phyloP scores from a whole-genome alignment of 345 rosid genomes.

The Heritiera fomes region DNA sequence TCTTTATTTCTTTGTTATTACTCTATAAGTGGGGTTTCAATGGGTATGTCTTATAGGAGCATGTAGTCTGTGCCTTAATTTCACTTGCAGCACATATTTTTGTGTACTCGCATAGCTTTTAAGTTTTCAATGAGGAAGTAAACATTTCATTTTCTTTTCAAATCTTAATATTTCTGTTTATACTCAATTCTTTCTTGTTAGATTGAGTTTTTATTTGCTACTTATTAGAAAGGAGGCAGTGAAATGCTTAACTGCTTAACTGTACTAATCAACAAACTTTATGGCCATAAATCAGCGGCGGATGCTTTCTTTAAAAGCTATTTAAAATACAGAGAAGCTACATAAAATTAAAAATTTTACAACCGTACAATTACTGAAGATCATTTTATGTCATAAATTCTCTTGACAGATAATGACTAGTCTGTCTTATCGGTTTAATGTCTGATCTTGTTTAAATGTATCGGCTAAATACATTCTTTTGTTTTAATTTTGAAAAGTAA shows the following conservation, averaged over 20 bases:
- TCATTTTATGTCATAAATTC: neutral
- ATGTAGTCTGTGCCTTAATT: neutral
- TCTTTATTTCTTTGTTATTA: neutral
- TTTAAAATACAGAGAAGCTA: neutral
- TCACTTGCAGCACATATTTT: too few relatives aligned
- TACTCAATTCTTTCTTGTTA: neutral
- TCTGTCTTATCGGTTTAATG: too few relatives aligned
- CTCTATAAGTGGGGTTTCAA: neutral
- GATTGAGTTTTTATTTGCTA: neutral
- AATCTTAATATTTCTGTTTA: neutral
- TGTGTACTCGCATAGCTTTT: neutral
- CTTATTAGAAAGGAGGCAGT: neutral
- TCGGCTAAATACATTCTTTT: too few relatives aligned
- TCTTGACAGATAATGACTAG: too few relatives aligned
- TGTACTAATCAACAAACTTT: neutral
- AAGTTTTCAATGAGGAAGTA: neutral
- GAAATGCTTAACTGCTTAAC: neutral
- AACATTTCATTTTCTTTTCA: neutral
- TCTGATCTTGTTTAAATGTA: too few relatives aligned
- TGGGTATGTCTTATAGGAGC: neutral
- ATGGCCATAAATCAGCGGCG: neutral
- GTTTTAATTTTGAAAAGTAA: too few relatives aligned
- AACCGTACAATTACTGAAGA: neutral
- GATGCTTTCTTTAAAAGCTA: constrained; percentile 1
- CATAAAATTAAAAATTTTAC: neutral